A percentile compares a stretch with the other conserved stretches of the same genome.
Conservation (phyloP, 2,329 filamentous ascomycete species). For the Aspergillus aculeatus region DNA sequence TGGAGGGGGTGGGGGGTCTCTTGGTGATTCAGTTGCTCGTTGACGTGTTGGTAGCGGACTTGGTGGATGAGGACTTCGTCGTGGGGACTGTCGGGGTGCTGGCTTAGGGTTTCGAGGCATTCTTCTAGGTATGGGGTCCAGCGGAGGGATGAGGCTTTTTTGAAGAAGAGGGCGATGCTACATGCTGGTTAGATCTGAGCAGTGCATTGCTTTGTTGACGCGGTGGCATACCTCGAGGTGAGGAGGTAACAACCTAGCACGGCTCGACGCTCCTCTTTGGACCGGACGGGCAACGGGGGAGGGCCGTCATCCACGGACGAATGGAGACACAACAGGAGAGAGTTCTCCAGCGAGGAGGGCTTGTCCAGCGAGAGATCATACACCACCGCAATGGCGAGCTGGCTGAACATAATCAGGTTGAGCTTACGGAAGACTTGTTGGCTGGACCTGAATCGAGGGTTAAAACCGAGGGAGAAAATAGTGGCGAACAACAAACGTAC, state of each 20-base stretch:
- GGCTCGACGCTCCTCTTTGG: conserved; percentile 53
- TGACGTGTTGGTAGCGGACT: conserved; percentile 20
- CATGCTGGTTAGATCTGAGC: conserved; percentile 3
- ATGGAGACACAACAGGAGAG: neutral
- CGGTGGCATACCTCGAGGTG: conserved; percentile 34
- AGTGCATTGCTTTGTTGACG: neutral
- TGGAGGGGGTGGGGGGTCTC: neutral
- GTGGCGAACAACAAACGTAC: conserved; percentile 17
- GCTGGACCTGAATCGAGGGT: conserved; percentile 1
- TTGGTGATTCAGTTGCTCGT: neutral
- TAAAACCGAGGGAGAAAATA: neutral
- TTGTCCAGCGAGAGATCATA: conserved; percentile 18
- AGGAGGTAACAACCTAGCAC: conserved; percentile 51
- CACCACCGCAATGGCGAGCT: conserved; percentile 7
- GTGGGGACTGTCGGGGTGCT: conserved; percentile 47
- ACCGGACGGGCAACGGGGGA: conserved; percentile 18
- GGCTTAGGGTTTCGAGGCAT: conserved; percentile 49
- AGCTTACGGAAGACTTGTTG: conserved; percentile 10
- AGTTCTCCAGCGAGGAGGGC: neutral
- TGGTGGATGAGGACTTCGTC: conserved; percentile 50
- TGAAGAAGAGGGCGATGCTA: conserved; percentile 46
- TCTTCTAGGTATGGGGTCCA: conserved; percentile 63
- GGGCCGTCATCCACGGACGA: neutral
- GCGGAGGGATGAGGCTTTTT: conserved; percentile 51
- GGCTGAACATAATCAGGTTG: conserved; percentile 18